A percentile compares a stretch with the other conserved stretches of the same genome.
phyloP scores from a whole-genome alignment of 495 filamentous ascomycete genomes.

The Penicillium cosmopolitanum region DNA sequence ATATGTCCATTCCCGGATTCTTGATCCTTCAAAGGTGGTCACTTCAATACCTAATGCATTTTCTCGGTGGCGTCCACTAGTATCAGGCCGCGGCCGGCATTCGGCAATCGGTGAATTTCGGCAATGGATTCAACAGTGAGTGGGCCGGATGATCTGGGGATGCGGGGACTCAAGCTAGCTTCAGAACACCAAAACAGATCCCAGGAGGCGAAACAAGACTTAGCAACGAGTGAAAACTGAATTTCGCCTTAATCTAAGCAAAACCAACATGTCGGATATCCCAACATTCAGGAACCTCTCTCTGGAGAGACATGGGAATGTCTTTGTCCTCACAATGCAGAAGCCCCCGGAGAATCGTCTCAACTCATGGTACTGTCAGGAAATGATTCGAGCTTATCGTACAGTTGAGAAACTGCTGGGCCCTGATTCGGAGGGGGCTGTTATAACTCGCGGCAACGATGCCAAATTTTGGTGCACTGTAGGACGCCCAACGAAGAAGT shows the following conservation, averaged over 20 bases:
- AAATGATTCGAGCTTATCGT: conserved; percentile 51
- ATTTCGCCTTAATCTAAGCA: not conserved
- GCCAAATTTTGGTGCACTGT: conserved; percentile 57
- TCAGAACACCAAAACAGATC: not conserved
- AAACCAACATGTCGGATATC: conserved; percentile 25
- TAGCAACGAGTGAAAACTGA: not conserved
- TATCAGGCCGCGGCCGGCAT: not conserved
- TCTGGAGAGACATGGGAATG: conserved; percentile 35
- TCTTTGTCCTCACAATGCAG: conserved; percentile 55
- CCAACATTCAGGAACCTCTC: conserved; percentile 33
- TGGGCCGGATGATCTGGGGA: conserved; percentile 11
- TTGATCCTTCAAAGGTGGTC: too few species aligned
- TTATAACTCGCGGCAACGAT: conserved; percentile 51
- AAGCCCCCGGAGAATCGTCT: conserved; percentile 54
- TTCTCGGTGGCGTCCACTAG: not conserved
- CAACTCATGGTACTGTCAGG: conserved; percentile 49
- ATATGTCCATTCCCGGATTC: too few species aligned
- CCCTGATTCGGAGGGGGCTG: conserved; percentile 45
- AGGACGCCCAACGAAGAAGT: not conserved
- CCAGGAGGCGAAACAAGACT: not conserved
- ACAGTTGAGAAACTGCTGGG: conserved; percentile 45
- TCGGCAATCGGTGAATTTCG: conserved; percentile 29
- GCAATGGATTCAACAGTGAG: conserved; percentile 7
- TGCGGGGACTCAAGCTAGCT: conserved; percentile 22
- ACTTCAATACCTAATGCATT: too few species aligned